Evolutionary conservation across 148 eudicot genomes (phyloP).

Genomic region (Spergularia marina): DNA sequence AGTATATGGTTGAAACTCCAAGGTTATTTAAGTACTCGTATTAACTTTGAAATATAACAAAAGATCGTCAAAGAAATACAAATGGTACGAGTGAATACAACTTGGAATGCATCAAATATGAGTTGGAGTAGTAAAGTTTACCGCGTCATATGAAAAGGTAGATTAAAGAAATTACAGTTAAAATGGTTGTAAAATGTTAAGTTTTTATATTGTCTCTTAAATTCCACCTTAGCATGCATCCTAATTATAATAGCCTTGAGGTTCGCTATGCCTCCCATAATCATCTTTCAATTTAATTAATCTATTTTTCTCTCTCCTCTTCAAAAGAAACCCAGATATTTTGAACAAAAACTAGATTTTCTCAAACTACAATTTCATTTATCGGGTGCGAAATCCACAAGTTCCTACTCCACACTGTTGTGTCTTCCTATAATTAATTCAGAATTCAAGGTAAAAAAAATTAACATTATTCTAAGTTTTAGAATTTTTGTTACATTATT

Average conservation of each 20-base stretch:
- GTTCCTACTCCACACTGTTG: neutral
- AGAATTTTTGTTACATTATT: neutral
- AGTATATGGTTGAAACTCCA: too few relatives aligned
- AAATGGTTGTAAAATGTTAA: neutral
- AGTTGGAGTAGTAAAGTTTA: constrained; percentile 1
- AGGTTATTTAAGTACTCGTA: too few relatives aligned
- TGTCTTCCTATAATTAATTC: neutral
- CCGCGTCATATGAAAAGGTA: neutral
- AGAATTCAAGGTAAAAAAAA: neutral
- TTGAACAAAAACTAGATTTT: neutral
- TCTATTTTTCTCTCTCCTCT: neutral
- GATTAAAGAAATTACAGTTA: neutral
- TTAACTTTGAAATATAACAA: too few relatives aligned
- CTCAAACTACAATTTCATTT: neutral
- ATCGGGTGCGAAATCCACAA: neutral
- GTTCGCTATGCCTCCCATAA: constrained; percentile 22
- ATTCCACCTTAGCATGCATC: neutral
- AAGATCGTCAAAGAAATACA: neutral
- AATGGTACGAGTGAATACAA: neutral
- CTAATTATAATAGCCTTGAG: constrained; percentile 14
- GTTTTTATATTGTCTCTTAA: neutral
- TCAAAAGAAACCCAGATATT: too few relatives aligned
- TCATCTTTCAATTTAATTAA: neutral
- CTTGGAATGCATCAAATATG: neutral
- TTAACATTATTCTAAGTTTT: neutral